A percentile compares a stretch with the other conserved stretches of the same genome.
phyloP scores from a whole-genome alignment of 208 protist genomes.

The Tritrichomonas foetus region DNA sequence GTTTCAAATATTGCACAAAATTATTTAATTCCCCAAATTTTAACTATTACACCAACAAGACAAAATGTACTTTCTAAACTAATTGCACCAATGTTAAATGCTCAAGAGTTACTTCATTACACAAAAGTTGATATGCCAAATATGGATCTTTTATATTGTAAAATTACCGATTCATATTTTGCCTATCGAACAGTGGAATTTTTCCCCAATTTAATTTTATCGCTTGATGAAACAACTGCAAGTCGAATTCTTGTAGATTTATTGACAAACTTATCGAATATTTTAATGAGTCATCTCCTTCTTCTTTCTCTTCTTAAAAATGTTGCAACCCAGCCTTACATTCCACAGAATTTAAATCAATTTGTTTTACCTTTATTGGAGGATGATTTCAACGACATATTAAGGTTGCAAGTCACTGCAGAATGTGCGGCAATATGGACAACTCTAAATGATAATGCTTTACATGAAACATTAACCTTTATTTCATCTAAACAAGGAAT shows the following conservation, averaged over 20 bases:
- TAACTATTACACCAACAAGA: neutral
- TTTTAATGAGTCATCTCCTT: neutral
- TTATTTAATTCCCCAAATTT: neutral
- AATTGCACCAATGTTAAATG: neutral
- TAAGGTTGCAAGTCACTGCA: neutral
- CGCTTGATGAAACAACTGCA: neutral
- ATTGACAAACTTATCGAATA: neutral
- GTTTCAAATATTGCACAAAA: neutral
- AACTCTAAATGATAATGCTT: neutral
- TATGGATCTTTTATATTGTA: neutral
- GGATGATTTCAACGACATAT: neutral
- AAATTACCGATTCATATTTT: neutral
- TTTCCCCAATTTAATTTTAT: neutral
- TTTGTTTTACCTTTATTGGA: neutral
- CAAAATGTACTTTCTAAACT: neutral
- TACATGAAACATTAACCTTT: neutral
- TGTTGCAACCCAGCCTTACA: neutral
- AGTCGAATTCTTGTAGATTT: neutral
- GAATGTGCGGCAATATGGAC: neutral
- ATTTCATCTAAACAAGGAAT: neutral
- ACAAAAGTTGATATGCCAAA: neutral
- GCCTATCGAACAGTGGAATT: neutral
- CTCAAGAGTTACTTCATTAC: neutral
- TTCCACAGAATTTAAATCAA: neutral
- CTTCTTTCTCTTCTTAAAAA: neutral